Evolutionary conservation across 352 stramenopile genomes (phyloP).

Genomic region (Stramenopiles sp.): DNA sequence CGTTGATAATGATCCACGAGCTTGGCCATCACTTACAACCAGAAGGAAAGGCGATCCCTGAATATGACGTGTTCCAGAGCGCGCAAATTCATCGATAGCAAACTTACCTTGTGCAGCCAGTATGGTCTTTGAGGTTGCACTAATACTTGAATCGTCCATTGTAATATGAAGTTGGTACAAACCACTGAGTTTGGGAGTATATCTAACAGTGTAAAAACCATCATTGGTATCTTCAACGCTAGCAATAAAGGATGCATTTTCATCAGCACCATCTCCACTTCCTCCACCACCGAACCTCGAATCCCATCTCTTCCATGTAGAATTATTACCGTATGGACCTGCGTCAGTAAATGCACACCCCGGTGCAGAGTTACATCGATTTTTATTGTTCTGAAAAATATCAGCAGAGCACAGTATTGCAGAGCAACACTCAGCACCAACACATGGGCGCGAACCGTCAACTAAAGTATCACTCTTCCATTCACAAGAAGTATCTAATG

Average conservation of each 20-base stretch:
- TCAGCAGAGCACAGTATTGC: neutral
- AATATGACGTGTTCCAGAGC: no score
- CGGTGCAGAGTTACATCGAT: slow-evolving; percentile 66
- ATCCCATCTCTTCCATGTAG: slow-evolving; percentile 31
- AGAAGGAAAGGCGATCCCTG: no score
- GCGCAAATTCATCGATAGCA: no score
- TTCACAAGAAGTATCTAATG: neutral
- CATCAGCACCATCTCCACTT: slow-evolving; percentile 19
- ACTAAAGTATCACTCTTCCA: slow-evolving; percentile 22
- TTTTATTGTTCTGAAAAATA: slow-evolving; percentile 39
- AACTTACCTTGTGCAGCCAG: no score
- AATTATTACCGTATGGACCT: slow-evolving; percentile 29
- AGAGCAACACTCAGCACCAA: slow-evolving; percentile 42
- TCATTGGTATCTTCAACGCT: slow-evolving; percentile 19
- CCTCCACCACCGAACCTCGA: no score
- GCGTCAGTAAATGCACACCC: slow-evolving; percentile 54
- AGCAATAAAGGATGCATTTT: slow-evolving; percentile 16
- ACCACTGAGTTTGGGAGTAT: slow-evolving; percentile 50
- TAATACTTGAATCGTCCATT: no score
- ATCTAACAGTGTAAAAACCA: slow-evolving; percentile 54
- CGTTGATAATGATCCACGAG: slow-evolving; percentile 43
- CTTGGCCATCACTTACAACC: slow-evolving; percentile 36
- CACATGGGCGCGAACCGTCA: slow-evolving; percentile 40
- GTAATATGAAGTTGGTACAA: slow-evolving; percentile 24
- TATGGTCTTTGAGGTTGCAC: no score